Conservation (phyloP, 1,139 yeast species). For the Lizanozyma gosingica region DNA sequence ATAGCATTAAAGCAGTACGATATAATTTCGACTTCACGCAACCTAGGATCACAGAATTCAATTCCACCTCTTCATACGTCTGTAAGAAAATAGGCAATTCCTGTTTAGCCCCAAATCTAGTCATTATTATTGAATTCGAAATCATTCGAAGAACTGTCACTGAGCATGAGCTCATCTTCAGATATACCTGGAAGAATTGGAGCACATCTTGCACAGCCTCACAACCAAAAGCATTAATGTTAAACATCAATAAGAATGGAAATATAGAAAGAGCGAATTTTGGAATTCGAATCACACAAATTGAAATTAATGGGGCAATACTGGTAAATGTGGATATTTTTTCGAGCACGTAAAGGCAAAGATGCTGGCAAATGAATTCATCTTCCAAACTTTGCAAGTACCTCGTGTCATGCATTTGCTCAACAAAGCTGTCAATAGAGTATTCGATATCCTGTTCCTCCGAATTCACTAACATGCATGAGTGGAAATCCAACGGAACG, state of each 20-base stretch:
- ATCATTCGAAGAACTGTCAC: conserved; percentile 18
- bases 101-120: conserved; percentile 37
- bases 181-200: conserved; percentile 8
- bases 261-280: conserved; percentile 15
- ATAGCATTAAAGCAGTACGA: conserved; percentile 43
- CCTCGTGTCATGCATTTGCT: background rate
- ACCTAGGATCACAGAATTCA: conserved; percentile 19
- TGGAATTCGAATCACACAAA: conserved; percentile 16
- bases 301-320: conserved; percentile 16
- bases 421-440: conserved; percentile 4
- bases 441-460: conserved; percentile 7
- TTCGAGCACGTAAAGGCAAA: conserved; percentile 9
- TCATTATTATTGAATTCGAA: conserved; percentile 27
- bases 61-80: conserved; percentile 27
- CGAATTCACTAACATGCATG: conserved; percentile 22
- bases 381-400: background rate
- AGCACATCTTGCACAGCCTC: conserved; percentile 7
- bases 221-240: conserved; percentile 10
- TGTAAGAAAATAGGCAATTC: conserved; percentile 21
- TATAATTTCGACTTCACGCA: conserved; percentile 29
- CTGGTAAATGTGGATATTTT: conserved; percentile 10
- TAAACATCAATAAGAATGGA: conserved; percentile 18
- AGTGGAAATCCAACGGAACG: conserved; percentile 24
- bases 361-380: background rate
- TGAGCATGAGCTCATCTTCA: conserved; percentile 3